Evolutionary conservation across 345 rosid species (phyloP).

Genomic region (Erodium maritimum): DNA sequence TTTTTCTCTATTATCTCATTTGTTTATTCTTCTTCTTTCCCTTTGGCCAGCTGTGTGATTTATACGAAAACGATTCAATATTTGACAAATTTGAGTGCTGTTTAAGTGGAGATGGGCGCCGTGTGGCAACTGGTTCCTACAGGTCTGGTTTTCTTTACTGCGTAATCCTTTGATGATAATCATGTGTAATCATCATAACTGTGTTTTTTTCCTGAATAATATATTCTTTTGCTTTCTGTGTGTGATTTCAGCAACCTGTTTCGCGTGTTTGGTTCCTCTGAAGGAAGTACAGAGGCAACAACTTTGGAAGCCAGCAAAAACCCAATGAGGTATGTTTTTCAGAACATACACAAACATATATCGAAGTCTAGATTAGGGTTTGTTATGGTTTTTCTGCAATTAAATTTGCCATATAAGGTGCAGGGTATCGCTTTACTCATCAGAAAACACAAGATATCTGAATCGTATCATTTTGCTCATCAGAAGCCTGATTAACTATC

Average conservation of each 20-base stretch:
- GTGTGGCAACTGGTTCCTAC: constrained; percentile 69
- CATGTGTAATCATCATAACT: not conserved
- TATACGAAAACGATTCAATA: constrained; percentile 59
- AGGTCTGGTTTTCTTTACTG: constrained; percentile 24
- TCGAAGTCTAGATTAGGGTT: not conserved
- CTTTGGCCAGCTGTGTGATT: constrained; percentile 47
- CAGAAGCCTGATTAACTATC: not conserved
- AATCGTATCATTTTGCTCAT: not conserved
- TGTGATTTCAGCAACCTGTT: constrained; percentile 46
- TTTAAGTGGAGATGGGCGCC: constrained; percentile 46
- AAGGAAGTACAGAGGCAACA: constrained; percentile 40
- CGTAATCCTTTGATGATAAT: not conserved
- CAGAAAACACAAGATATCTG: too few relatives aligned
- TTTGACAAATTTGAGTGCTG: constrained; percentile 58
- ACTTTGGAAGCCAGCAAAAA: constrained; percentile 57
- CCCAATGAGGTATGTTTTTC: constrained; percentile 43
- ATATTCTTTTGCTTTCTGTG: not conserved
- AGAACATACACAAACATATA: not conserved
- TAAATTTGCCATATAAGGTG: not conserved
- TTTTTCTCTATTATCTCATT: constrained; percentile 3
- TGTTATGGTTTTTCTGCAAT: not conserved
- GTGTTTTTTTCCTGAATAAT: not conserved
- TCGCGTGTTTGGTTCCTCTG: constrained; percentile 54
- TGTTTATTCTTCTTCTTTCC: constrained; percentile 9
- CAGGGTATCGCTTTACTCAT: not conserved